Evolutionary conservation across 1,284 basidiomycete species (phyloP).

Genomic region (Malassezia pachydermatis): DNA sequence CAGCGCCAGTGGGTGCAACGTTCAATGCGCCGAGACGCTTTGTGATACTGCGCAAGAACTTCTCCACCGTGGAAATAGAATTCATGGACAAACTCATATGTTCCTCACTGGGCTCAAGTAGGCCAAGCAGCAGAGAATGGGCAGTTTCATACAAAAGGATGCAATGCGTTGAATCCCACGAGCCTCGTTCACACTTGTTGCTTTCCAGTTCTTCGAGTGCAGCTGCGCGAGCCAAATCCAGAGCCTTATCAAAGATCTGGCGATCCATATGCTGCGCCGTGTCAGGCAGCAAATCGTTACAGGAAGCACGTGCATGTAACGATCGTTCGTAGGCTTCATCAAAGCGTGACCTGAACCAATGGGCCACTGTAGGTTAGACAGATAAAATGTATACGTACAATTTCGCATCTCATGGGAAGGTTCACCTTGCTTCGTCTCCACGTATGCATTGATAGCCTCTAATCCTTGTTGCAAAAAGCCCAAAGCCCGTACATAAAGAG

Average conservation of each 20-base stretch:
- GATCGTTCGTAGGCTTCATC: conserved; percentile 56
- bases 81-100: conserved; percentile 48
- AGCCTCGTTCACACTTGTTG: conserved; percentile 45
- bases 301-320: conserved; percentile 53
- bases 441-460: conserved; percentile 46
- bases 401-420: conserved; percentile 54
- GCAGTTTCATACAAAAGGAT: conserved; percentile 90
- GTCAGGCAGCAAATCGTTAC: conserved; percentile 50
- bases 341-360: conserved; percentile 55
- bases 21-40: conserved; percentile 32
- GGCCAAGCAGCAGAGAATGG: conserved; percentile 76
- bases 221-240: conserved; percentile 66
- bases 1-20: neutral
- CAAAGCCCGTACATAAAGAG: conserved; percentile 85
- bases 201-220: conserved; percentile 74
- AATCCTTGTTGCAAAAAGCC: conserved; percentile 85
- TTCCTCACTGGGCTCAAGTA: conserved; percentile 80
- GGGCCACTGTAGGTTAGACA: too few relatives aligned
- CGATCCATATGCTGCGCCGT: conserved; percentile 51
- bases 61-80: conserved; percentile 37
- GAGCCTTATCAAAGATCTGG: conserved; percentile 54
- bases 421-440: neutral
- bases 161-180: conserved; percentile 65
- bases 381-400: too few relatives aligned
- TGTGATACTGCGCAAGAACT: conserved; percentile 40